Conservation (phyloP, 192 early-diverging fungal species). For the Backusella mclennaniae region DNA sequence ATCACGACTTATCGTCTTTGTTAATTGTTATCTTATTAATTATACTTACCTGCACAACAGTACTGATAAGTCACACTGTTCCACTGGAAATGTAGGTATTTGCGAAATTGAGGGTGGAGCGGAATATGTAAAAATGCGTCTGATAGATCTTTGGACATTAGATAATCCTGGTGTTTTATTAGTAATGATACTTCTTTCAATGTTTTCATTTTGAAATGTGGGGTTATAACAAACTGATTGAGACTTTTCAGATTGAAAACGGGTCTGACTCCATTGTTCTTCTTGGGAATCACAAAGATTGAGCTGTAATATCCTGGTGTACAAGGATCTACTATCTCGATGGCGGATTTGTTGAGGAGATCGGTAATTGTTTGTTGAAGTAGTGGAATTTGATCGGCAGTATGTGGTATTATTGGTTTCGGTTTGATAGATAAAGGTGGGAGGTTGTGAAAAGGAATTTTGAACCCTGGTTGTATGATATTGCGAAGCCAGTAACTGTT, state of each 20-base stretch:
- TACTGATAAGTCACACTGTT: slow-evolving; percentile 24
- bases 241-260: slow-evolving; percentile 27
- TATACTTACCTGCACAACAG: too few species aligned
- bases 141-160: slow-evolving; percentile 35
- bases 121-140: slow-evolving; percentile 41
- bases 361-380: not conserved
- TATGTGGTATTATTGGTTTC: slow-evolving; percentile 6
- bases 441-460: not conserved
- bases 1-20: too few species aligned
- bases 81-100: slow-evolving; percentile 37
- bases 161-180: slow-evolving; percentile 15
- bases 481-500: not conserved
- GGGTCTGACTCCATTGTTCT: slow-evolving; percentile 20
- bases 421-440: not conserved
- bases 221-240: not conserved
- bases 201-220: slow-evolving; percentile 35
- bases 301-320: slow-evolving; percentile 16
- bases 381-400: not conserved
- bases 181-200: not conserved
- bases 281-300: slow-evolving; percentile 32
- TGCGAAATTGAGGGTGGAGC: slow-evolving; percentile 11
- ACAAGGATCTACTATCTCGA: not conserved
- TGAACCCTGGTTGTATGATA: not conserved
- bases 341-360: not conserved
- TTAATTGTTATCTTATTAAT: too few species aligned